Evolutionary conservation across 768 basidiomycete species (phyloP).

Genomic region (Botryobasidium botryosum): DNA sequence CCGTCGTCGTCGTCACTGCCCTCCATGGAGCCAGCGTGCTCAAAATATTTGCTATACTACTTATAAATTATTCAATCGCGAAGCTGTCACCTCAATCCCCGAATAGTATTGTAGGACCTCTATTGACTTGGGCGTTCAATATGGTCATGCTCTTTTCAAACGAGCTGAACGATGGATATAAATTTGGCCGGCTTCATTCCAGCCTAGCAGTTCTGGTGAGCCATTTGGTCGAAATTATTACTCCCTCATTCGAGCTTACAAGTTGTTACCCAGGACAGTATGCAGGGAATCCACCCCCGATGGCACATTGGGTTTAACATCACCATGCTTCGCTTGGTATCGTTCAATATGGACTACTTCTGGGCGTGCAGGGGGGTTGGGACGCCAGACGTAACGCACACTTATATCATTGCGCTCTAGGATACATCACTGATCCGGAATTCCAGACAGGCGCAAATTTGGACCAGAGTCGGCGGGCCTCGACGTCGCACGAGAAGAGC

Average conservation of each 20-base stretch:
- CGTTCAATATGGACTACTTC: slow-evolving; percentile 84
- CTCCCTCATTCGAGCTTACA: slow-evolving; percentile 11
- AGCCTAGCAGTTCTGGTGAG: slow-evolving; percentile 41
- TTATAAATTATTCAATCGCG: slow-evolving; percentile 49
- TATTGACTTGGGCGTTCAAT: slow-evolving; percentile 68
- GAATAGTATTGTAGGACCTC: slow-evolving; percentile 29
- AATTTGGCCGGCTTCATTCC: slow-evolving; percentile 38
- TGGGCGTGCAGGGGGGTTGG: slow-evolving; percentile 45
- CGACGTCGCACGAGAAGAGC: slow-evolving; percentile 34
- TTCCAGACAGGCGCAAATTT: slow-evolving; percentile 22
- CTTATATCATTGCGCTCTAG: too few species aligned
- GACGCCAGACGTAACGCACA: slow-evolving; percentile 27
- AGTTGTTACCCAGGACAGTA: slow-evolving; percentile 34
- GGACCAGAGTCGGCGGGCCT: slow-evolving; percentile 44
- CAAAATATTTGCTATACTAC: slow-evolving; percentile 61
- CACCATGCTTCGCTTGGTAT: slow-evolving; percentile 83
- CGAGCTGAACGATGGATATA: slow-evolving; percentile 59
- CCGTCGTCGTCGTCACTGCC: slow-evolving; percentile 43
- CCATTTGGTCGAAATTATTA: neutral
- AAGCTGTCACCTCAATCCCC: slow-evolving; percentile 27
- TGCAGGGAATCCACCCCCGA: slow-evolving; percentile 60
- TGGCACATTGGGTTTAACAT: slow-evolving; percentile 96
- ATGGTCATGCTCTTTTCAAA: slow-evolving; percentile 55
- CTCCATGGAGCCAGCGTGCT: slow-evolving; percentile 69
- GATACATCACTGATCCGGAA: too few species aligned